phyloP scores from a whole-genome alignment of 768 basidiomycete species.

The Postia placenta region DNA sequence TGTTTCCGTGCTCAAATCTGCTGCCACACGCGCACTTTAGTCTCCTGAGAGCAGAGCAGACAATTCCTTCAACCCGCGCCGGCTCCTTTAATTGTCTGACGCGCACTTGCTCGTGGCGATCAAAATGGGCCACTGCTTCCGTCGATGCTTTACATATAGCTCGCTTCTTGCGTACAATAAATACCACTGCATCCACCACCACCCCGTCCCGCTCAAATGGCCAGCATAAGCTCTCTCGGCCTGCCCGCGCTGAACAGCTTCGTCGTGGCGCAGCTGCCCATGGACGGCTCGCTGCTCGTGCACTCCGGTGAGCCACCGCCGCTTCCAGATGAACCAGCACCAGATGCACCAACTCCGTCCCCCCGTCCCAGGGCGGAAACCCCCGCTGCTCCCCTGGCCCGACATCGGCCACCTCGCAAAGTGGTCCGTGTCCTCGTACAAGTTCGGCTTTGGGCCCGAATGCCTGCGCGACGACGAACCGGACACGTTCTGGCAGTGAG shows the following conservation, averaged over 20 bases:
- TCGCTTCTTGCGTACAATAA: too few species aligned
- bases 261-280: not conserved
- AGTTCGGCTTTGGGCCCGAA: slow-evolving; percentile 94
- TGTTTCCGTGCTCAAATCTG: too few species aligned
- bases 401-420: slow-evolving; percentile 85
- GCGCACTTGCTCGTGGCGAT: too few species aligned
- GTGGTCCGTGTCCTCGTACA: slow-evolving; percentile 96
- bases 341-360: not conserved
- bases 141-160: too few species aligned
- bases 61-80: too few species aligned
- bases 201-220: too few species aligned
- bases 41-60: too few species aligned
- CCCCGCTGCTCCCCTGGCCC: slow-evolving; percentile 61
- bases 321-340: too few species aligned
- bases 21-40: too few species aligned
- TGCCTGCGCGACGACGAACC: slow-evolving; percentile 85
- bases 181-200: too few species aligned
- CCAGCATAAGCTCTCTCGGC: not conserved
- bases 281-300: slow-evolving; percentile 32
- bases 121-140: too few species aligned
- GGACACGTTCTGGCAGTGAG: slow-evolving; percentile 98
- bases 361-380: slow-evolving; percentile 24
- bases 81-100: too few species aligned
- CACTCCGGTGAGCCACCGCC: slow-evolving; percentile 26
- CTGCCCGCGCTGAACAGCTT: not conserved